Evolutionary conservation across 768 basidiomycete genomes (phyloP).

Genomic region (Phylloporus scabripes): DNA sequence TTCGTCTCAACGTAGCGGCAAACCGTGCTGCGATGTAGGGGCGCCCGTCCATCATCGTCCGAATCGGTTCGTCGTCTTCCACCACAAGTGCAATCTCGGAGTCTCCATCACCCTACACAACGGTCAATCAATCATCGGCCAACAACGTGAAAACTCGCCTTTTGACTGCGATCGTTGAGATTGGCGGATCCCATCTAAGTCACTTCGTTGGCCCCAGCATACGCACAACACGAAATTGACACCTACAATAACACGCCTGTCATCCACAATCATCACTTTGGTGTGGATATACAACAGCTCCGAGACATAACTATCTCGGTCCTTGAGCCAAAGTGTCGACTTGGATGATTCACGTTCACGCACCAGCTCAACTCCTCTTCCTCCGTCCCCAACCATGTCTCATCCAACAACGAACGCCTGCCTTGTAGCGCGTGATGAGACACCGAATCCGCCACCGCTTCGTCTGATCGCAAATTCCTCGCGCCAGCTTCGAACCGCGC

Average conservation of each 20-base stretch:
- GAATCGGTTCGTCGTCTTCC: slow-evolving; percentile 79
- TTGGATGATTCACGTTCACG: slow-evolving; percentile 34
- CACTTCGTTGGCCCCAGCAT: slow-evolving; percentile 2
- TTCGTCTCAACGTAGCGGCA: slow-evolving; percentile 77
- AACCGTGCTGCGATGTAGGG: slow-evolving; percentile 71
- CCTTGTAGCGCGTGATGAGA: slow-evolving; percentile 74
- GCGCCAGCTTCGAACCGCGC: slow-evolving; percentile 68
- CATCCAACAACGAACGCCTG: slow-evolving; percentile 55
- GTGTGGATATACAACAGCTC: slow-evolving; percentile 80
- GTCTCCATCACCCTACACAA: slow-evolving; percentile 75
- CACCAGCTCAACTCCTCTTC: slow-evolving; percentile 79
- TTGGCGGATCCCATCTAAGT: slow-evolving; percentile 89
- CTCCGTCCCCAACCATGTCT: slow-evolving; percentile 79
- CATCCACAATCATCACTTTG: slow-evolving; percentile 94
- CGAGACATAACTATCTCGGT: slow-evolving; percentile 59
- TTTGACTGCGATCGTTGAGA: slow-evolving; percentile 82
- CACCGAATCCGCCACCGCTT: slow-evolving; percentile 68
- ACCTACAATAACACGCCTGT: slow-evolving; percentile 80
- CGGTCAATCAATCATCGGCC: slow-evolving; percentile 4
- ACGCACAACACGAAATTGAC: background rate
- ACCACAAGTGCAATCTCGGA: slow-evolving; percentile 92
- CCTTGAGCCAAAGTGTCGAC: slow-evolving; percentile 7
- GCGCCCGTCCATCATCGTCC: slow-evolving; percentile 71
- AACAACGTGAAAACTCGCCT: slow-evolving; percentile 33
- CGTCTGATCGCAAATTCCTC: slow-evolving; percentile 47